phyloP scores from a whole-genome alignment of 768 basidiomycete genomes.

The Mycena galericulata region DNA sequence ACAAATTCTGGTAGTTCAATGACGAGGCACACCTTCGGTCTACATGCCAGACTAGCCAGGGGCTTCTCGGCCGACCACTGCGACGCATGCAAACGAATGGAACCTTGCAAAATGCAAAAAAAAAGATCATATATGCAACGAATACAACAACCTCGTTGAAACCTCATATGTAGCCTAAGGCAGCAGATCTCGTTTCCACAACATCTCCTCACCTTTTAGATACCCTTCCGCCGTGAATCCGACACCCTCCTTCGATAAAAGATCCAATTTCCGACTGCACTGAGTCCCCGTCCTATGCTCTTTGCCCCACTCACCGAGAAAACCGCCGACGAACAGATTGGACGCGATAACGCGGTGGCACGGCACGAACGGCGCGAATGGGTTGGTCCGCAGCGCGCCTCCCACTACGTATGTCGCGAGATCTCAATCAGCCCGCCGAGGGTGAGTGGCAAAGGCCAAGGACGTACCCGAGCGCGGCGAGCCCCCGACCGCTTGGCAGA shows the following conservation, averaged over 20 bases:
- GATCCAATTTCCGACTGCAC: slow-evolving; percentile 59
- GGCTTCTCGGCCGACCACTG: no score
- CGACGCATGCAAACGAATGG: no score
- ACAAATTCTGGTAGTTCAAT: no score
- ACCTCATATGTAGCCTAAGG: no score
- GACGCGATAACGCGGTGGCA: slow-evolving; percentile 80
- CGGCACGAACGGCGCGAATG: slow-evolving; percentile 75
- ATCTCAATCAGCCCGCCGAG: background rate
- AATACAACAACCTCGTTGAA: no score
- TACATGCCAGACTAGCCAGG: no score
- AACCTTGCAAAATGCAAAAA: no score
- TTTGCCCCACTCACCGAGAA: slow-evolving; percentile 70
- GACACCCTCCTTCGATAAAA: slow-evolving; percentile 67
- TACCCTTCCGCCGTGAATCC: slow-evolving; percentile 59
- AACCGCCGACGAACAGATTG: slow-evolving; percentile 71
- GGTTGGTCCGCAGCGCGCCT: slow-evolving; percentile 70
- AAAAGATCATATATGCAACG: no score
- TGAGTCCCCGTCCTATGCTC: slow-evolving; percentile 55
- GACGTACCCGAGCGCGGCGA: slow-evolving; percentile 74
- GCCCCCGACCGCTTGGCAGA: slow-evolving; percentile 64
- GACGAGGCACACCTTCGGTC: no score
- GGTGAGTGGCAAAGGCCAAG: background rate
- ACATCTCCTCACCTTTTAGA: slow-evolving; percentile 40
- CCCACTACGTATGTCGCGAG: no score
- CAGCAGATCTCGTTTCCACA: slow-evolving; percentile 18